phyloP scores from a whole-genome alignment of 441 rosid genomes.

The Lepidium campestre region DNA sequence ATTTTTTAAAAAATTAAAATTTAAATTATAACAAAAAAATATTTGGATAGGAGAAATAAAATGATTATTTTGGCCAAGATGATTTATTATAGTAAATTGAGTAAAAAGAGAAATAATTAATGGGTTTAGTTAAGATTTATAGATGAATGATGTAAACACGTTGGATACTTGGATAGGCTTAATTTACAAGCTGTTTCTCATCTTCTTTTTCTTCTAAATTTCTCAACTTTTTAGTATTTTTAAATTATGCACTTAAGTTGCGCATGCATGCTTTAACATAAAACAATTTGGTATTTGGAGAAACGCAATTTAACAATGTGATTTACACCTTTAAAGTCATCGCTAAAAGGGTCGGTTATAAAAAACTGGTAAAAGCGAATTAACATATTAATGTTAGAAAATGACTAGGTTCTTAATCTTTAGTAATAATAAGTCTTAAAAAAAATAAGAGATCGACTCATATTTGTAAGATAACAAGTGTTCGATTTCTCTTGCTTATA shows the following conservation, averaged over 20 bases:
- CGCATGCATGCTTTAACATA: slow-evolving; percentile 24
- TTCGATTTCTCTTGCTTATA: not conserved
- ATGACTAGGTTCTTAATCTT: not conserved
- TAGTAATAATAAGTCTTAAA: too few species aligned
- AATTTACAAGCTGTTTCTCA: not conserved
- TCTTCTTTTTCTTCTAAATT: not conserved
- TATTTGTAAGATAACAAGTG: not conserved
- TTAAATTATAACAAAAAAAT: too few species aligned
- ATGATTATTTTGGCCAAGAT: not conserved
- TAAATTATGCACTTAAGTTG: slow-evolving; percentile 13
- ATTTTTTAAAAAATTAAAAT: too few species aligned
- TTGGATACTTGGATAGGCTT: slow-evolving; percentile 9
- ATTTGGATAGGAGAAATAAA: too few species aligned
- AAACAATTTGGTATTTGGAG: not conserved
- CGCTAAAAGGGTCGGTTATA: slow-evolving; percentile 1
- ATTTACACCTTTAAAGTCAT: not conserved
- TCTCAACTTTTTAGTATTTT: not conserved
- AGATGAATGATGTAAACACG: slow-evolving; percentile 4
- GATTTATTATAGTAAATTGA: not conserved
- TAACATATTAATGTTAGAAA: not conserved
- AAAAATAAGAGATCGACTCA: too few species aligned
- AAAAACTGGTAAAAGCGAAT: not conserved
- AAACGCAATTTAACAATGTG: not conserved
- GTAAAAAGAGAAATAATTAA: not conserved
- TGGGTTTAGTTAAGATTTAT: slow-evolving; percentile 13